Evolutionary conservation across 768 basidiomycete species (phyloP), one percentile per base, ranked within the genome.

Genomic region (Postia placenta): DNA sequence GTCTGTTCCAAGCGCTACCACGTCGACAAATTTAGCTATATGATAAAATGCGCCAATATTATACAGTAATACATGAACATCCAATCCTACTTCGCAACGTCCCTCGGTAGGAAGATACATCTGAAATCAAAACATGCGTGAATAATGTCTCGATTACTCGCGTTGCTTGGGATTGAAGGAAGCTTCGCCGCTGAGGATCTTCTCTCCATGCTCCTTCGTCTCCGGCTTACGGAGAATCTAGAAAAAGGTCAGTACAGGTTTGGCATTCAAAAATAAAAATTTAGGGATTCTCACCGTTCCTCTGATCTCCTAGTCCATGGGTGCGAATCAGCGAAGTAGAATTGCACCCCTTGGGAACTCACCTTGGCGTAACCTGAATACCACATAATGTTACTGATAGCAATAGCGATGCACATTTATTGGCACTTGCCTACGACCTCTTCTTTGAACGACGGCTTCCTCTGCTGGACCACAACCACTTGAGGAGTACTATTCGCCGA

Each of bases 331-430:
- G 19, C 27, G 26, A 24, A 15, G 33, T 4, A 41, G 24, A 9
- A 41, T 6, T 6, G 24, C 15, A 14, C 5, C n/a, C 5, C 4
- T 27, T 25, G 24, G 4, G 41, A 4, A 26, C 19, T 45, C 19
- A 50, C 44, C 37, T 50, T 50, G 2, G 42, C 49, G 20, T 50
- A 26, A 26, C 43, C 49, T 50, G n/a, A n/a, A n/a, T n/a, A 22
- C 11, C 17, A 23, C 23, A 19, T 12, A 11, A 12, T 41, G 30
- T 9, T 19, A 12, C 14, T 12, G 22, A 35, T 30, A 35, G 43
- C 1, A 15, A 26, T n/a, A 44, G 12, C 23, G 14, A 27, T 28
- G 43, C 42, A 43, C 19, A 22, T 9, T 7, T 33, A 7, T 40
- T 42, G 46, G 2, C 3, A 49, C 48, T 43, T n/a, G 40, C 49